phyloP scores from a whole-genome alignment of 2,329 filamentous ascomycete genomes.

The Aureobasidium uvarum region DNA sequence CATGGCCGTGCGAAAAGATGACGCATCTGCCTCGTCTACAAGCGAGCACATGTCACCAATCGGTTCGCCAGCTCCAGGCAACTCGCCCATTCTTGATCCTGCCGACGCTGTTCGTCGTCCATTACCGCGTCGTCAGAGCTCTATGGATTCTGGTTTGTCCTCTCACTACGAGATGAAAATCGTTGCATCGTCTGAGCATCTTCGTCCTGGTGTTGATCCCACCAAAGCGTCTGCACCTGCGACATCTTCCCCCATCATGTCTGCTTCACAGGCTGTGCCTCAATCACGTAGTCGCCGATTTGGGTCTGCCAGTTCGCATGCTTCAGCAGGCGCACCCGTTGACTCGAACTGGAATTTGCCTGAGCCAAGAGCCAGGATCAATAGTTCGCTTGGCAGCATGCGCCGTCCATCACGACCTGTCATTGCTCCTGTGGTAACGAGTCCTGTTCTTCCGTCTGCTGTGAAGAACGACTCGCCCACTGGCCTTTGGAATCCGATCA shows the following conservation, averaged over 20 bases:
- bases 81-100: slow-evolving; percentile 16
- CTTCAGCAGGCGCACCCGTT: slow-evolving; percentile 31
- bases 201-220: slow-evolving; percentile 55
- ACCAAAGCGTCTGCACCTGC: slow-evolving; percentile 33
- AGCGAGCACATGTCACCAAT: background rate
- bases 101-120: slow-evolving; percentile 24
- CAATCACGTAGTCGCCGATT: slow-evolving; percentile 35
- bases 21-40: slow-evolving; percentile 30
- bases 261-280: slow-evolving; percentile 33
- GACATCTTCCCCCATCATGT: slow-evolving; percentile 35
- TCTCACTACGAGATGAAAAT: slow-evolving; percentile 71
- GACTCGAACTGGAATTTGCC: slow-evolving; percentile 33
- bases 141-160: slow-evolving; percentile 47
- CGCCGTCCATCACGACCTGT: slow-evolving; percentile 39
- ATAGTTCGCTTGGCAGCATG: slow-evolving; percentile 43
- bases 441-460: slow-evolving; percentile 24
- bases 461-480: slow-evolving; percentile 4
- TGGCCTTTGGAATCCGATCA: background rate
- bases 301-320: slow-evolving; percentile 30
- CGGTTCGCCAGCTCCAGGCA: background rate
- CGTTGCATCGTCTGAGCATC: slow-evolving; percentile 71
- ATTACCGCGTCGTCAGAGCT: slow-evolving; percentile 41
- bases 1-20: slow-evolving; percentile 67
- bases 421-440: slow-evolving; percentile 28
- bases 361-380: slow-evolving; percentile 37